Conservation (phyloP, 257 asterid genomes). For the Petrea volubilis region DNA sequence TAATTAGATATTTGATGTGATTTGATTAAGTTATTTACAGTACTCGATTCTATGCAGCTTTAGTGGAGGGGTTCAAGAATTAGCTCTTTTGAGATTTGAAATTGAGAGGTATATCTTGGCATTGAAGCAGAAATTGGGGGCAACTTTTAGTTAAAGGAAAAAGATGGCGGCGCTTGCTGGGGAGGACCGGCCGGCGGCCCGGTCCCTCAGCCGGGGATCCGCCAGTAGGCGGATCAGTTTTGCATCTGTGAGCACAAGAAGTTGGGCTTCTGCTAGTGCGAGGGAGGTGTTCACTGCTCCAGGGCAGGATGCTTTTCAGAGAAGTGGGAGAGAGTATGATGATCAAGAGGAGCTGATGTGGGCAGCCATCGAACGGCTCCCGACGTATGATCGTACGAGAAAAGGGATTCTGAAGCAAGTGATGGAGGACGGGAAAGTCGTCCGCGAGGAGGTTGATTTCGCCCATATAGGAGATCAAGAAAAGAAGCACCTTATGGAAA, state of each 20-base stretch:
- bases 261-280: constrained; percentile 80
- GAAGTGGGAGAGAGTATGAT: constrained; percentile 62
- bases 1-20: constrained; percentile 13
- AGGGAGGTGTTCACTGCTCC: constrained; percentile 70
- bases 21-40: neutral
- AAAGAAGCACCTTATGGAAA: constrained; percentile 65
- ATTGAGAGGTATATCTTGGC: neutral
- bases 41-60: constrained; percentile 24
- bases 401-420: constrained; percentile 74
- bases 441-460: constrained; percentile 70
- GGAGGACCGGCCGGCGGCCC: constrained; percentile 50
- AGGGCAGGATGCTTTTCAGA: constrained; percentile 65
- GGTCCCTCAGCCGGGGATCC: constrained; percentile 69
- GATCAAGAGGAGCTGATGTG: constrained; percentile 90
- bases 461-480: constrained; percentile 59
- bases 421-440: constrained; percentile 68
- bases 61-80: constrained; percentile 6
- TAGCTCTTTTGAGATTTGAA: constrained; percentile 11
- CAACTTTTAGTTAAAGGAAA: neutral
- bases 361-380: constrained; percentile 97
- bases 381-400: constrained; percentile 77
- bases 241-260: constrained; percentile 53
- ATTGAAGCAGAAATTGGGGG: neutral
- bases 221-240: constrained; percentile 51
- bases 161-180: constrained; percentile 42